Percentiles rank a stretch among this genome's conserved stretches.
Evolutionary conservation across 148 eudicot species (phyloP).

Genomic region (Selenicereus undatus): DNA sequence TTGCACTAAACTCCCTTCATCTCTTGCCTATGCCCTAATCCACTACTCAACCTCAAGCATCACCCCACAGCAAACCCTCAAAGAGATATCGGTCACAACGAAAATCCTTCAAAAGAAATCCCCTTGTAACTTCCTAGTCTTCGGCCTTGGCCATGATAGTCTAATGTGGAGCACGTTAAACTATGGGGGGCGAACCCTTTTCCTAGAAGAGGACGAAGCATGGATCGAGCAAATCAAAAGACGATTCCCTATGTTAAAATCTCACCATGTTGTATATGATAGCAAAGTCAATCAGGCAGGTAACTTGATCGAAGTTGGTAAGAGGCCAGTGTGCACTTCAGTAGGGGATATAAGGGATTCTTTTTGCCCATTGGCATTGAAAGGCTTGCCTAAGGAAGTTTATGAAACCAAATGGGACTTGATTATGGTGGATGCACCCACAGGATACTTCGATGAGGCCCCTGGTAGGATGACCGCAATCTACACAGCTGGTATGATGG

Average conservation of each 20-base stretch:
- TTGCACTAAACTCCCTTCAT: conserved; percentile 51
- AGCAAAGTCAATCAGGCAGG: conserved; percentile 57
- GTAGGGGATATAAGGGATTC: conserved; percentile 54
- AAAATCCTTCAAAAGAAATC: conserved; percentile 48
- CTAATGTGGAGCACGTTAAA: conserved; percentile 78
- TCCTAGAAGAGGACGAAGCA: conserved; percentile 64
- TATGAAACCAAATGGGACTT: conserved; percentile 77
- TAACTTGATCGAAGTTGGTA: conserved; percentile 37
- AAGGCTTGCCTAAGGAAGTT: conserved; percentile 58
- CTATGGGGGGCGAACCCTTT: conserved; percentile 70
- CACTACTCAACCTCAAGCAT: conserved; percentile 72
- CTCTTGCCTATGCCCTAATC: conserved; percentile 57
- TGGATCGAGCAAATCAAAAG: conserved; percentile 62
- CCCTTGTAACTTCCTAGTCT: conserved; percentile 77
- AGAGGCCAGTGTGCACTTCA: conserved; percentile 39
- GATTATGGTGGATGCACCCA: conserved; percentile 97
- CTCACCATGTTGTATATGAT: conserved; percentile 59
- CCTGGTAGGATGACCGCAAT: conserved; percentile 80
- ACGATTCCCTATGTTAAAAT: conserved; percentile 42
- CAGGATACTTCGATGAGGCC: conserved; percentile 84
- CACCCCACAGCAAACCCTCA: conserved; percentile 70
- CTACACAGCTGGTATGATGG: conserved; percentile 88
- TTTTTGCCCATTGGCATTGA: conserved; percentile 74
- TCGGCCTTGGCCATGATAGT: conserved; percentile 79
- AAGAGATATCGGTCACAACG: conserved; percentile 55